These are phyloP conservation scores for Claviceps fusiformis DNA, from an alignment of 2,329 filamentous ascomycete genomes.

Conservation along the genomic window DNA sequence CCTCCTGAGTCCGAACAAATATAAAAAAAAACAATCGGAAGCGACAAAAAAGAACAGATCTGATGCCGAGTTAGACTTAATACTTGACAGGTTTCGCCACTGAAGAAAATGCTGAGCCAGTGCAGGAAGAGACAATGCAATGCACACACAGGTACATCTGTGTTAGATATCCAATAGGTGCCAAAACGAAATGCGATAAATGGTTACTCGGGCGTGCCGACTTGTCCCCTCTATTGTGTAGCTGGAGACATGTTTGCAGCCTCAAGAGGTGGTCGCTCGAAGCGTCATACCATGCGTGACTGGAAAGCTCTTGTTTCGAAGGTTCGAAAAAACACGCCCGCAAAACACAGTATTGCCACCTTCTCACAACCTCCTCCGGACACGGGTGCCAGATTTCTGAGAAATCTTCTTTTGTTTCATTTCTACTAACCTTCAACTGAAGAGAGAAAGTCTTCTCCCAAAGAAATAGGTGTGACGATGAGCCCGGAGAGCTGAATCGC, in stretches of 20 bases:
- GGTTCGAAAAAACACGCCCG: background rate
- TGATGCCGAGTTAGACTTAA: background rate
- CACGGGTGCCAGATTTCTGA: background rate
- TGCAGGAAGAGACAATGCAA: background rate
- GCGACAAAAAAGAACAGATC: background rate
- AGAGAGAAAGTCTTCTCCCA: background rate
- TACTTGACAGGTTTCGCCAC: background rate
- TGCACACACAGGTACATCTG: background rate
- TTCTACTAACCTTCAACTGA: constrained; percentile 1
- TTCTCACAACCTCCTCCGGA: background rate
- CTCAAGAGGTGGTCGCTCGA: background rate
- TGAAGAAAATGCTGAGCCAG: background rate
- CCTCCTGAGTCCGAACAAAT: background rate
- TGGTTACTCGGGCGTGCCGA: background rate
- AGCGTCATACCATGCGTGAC: background rate
- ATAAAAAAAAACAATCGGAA: background rate
- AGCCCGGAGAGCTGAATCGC: constrained; percentile 6
- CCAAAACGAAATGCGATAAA: background rate
- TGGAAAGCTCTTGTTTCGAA: background rate
- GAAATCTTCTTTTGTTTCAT: background rate
- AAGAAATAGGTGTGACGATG: background rate
- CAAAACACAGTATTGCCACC: too few relatives aligned
- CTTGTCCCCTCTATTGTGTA: too few relatives aligned
- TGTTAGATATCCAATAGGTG: background rate
- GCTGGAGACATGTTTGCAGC: background rate